phyloP scores from a whole-genome alignment of 2,329 filamentous ascomycete species.

The Coniochaeta sp. region DNA sequence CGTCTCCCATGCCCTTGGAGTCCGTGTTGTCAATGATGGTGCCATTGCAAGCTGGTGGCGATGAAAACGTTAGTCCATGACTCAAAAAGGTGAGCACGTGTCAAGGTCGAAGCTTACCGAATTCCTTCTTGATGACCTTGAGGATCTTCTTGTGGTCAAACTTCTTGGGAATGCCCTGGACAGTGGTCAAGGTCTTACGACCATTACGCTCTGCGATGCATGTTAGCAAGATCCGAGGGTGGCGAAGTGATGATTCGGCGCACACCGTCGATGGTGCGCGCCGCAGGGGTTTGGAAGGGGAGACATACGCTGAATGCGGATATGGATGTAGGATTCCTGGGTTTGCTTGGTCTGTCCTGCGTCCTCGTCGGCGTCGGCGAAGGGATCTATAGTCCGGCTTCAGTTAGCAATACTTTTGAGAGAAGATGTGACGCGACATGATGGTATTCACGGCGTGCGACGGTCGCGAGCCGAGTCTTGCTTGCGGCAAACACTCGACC shows the following conservation, averaged over 20 bases:
- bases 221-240: conserved; percentile 29
- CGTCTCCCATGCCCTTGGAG: conserved; percentile 85
- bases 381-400: conserved; percentile 68
- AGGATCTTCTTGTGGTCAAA: conserved; percentile 99
- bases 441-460: neutral
- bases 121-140: conserved; percentile 99
- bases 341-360: conserved; percentile 91
- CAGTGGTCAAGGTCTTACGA: conserved; percentile 99
- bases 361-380: conserved; percentile 99
- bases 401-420: conserved; percentile 16
- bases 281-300: neutral
- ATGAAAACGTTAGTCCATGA: neutral
- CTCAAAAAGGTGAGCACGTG: neutral
- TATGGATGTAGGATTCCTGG: conserved; percentile 92
- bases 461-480: neutral
- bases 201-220: conserved; percentile 85
- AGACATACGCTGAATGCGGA: conserved; percentile 93
- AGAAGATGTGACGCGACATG: neutral
- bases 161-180: conserved; percentile 97
- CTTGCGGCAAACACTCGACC: neutral
- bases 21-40: conserved; percentile 80
- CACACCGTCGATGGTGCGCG: neutral
- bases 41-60: conserved; percentile 85
- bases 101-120: conserved; percentile 52
- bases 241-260: neutral